A percentile compares a stretch with the other conserved stretches of the same genome.
Evolutionary conservation across 305 asterid genomes (phyloP).

Genomic region (Fraxinus xanthoxyloides): DNA sequence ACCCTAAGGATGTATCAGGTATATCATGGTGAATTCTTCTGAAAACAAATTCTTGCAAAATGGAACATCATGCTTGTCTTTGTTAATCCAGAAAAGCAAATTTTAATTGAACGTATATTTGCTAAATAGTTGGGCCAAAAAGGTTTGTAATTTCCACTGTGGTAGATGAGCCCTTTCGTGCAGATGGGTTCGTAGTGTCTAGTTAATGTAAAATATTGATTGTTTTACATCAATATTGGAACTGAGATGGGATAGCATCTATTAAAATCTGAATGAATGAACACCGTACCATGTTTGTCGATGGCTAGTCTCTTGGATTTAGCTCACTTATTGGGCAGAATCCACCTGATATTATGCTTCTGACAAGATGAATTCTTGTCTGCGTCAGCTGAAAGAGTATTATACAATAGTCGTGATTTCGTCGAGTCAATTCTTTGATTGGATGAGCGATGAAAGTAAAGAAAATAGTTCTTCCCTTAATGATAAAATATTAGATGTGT

Average conservation of each 20-base stretch:
- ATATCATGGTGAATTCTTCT: neutral
- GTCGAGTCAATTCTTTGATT: neutral
- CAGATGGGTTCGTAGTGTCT: neutral
- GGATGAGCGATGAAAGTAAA: neutral
- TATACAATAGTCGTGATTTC: neutral
- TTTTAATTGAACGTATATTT: neutral
- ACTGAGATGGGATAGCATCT: neutral
- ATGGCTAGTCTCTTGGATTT: neutral
- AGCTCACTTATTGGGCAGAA: neutral
- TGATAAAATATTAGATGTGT: neutral
- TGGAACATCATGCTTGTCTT: neutral
- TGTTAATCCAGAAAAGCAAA: neutral
- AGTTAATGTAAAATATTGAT: neutral
- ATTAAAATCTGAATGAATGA: neutral
- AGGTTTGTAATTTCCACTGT: neutral
- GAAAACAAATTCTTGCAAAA: neutral
- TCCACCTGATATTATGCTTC: neutral
- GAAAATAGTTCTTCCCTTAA: neutral
- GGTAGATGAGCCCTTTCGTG: neutral
- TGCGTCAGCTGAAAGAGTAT: neutral
- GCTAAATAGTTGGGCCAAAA: neutral
- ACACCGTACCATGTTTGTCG: neutral
- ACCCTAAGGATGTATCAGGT: neutral
- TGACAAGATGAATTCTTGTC: neutral
- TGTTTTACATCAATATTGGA: neutral